Percentiles rank a stretch among this genome's conserved stretches.
Conservation (phyloP, 208 protist species). For the Borovskyia barvae region DNA sequence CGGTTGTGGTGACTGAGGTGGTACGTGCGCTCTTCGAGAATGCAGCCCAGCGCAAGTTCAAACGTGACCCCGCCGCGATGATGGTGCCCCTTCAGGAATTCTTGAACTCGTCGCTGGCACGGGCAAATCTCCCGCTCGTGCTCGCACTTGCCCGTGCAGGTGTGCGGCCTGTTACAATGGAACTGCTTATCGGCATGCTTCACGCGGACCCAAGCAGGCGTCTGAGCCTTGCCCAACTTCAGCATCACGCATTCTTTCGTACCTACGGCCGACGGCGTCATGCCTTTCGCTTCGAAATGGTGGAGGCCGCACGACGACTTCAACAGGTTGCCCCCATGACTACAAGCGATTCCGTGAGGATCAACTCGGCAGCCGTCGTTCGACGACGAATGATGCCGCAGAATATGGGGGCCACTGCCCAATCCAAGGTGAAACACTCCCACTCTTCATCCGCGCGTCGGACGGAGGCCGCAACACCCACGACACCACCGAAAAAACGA, state of each 20-base stretch:
- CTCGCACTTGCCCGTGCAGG: conserved; percentile 16
- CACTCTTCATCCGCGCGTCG: too few relatives aligned
- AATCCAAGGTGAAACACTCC: too few relatives aligned
- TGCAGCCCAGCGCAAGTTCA: not conserved
- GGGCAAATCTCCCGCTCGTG: conserved; percentile 7
- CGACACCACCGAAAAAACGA: too few relatives aligned
- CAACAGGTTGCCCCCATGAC: not conserved
- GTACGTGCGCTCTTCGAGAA: conserved; percentile 10
- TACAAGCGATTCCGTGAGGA: not conserved
- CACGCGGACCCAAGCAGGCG: conserved; percentile 29
- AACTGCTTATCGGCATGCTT: conserved; percentile 27
- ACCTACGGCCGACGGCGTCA: conserved; percentile 14
- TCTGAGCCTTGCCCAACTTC: conserved; percentile 29
- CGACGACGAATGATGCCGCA: conserved; percentile 5
- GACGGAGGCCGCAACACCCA: too few relatives aligned
- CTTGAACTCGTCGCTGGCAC: conserved; percentile 3
- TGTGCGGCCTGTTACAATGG: conserved; percentile 8
- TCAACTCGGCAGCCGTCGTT: not conserved
- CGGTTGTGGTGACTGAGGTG: not conserved
- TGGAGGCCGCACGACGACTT: not conserved
- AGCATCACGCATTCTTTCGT: conserved; percentile 22
- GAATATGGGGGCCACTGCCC: conserved; percentile 6
- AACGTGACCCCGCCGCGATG: not conserved
- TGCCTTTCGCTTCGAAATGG: conserved; percentile 4
- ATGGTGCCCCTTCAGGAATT: conserved; percentile 7